A percentile compares a stretch with the other conserved stretches of the same genome.
These are phyloP conservation scores for Fusarium guadeloupense DNA, from an alignment of 2,329 filamentous ascomycete genomes.

Conservation along the genomic window DNA sequence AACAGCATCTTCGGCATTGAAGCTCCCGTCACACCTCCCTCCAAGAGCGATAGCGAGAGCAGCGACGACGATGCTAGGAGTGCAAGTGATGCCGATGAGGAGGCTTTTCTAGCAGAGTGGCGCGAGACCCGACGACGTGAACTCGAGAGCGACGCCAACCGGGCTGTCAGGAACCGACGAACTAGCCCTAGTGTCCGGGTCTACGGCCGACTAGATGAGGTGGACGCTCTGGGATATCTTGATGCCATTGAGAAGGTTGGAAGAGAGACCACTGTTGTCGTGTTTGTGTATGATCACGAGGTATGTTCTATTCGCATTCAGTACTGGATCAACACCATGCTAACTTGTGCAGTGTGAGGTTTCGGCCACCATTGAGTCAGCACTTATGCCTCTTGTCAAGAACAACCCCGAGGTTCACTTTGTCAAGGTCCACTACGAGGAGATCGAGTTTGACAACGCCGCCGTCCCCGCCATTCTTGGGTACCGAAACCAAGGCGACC, in stretches of 20 bases:
- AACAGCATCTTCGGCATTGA: constrained; percentile 64
- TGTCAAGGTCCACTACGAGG: constrained; percentile 88
- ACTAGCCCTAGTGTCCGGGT: constrained; percentile 80
- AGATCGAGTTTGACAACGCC: constrained; percentile 93
- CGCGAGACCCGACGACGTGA: constrained; percentile 81
- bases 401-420: constrained; percentile 80
- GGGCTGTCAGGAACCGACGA: constrained; percentile 68
- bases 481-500: constrained; percentile 86
- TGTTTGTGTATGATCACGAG: constrained; percentile 90
- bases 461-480: constrained; percentile 88
- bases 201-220: constrained; percentile 82
- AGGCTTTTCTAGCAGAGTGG: constrained; percentile 86
- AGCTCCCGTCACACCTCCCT: constrained; percentile 10
- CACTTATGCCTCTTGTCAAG: constrained; percentile 77
- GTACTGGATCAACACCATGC: neutral
- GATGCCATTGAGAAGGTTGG: constrained; percentile 93
- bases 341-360: constrained; percentile 72
- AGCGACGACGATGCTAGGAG: constrained; percentile 56
- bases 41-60: constrained; percentile 55
- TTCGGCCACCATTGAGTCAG: constrained; percentile 80
- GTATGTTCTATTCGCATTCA: constrained; percentile 61
- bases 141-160: constrained; percentile 70
- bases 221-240: constrained; percentile 92
- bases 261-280: constrained; percentile 83
- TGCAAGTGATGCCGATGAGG: constrained; percentile 73